Base-by-base conservation (phyloP, 345 rosid species). In the Moricandia arvensis region DNA sequence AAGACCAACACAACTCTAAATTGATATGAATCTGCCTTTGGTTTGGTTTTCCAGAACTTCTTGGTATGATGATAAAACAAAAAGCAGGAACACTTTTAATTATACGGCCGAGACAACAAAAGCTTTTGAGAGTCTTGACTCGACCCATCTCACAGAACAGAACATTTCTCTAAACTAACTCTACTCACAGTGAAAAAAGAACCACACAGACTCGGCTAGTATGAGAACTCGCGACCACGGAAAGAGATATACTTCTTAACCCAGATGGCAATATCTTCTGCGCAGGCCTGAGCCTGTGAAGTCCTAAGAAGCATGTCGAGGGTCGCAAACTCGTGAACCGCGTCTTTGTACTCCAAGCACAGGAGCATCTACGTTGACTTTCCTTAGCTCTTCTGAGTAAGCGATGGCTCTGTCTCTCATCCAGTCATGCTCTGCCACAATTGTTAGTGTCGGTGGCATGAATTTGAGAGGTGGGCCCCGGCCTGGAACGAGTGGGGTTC, bases 361-460 rank as follows among this genome's bases (percentile, higher is more conserved):
- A 5, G 97, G 97, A 31, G 97, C 89, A 73, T 91, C 93, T 0
- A 91, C 97, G 43, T 91, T 90, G 37, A 90, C 95, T 78, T 91
- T 94, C 17, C 97, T 80, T 15, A 94, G 83, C 73, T 86, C 96
- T 80, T 94, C 96, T 0, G 96, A 89, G 85, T 91, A 94, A 53
- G 95, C 91, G n/a, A 94, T 89, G 77, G 93, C 98, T 55, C 93
- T 85, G 62, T 94, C 98, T 78, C 91, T 89, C 98, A 91, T 94
- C 95, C 96, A 94, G 81, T 91, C 98, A 24, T 87, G 96, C 78
- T 93, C 97, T 24, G 97, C 98, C 5, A 94, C 93, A 43, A 94
- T 84, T 11, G 97, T 94, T 55, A 94, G 85, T 31, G 98, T 94
- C 3, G 98, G 98, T 6, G 96, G 98, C 95, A 90, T 91, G 70